Percentiles rank a stretch among this genome's conserved stretches.
phyloP scores from a whole-genome alignment of 345 rosid species.

The Microcos paniculata region DNA sequence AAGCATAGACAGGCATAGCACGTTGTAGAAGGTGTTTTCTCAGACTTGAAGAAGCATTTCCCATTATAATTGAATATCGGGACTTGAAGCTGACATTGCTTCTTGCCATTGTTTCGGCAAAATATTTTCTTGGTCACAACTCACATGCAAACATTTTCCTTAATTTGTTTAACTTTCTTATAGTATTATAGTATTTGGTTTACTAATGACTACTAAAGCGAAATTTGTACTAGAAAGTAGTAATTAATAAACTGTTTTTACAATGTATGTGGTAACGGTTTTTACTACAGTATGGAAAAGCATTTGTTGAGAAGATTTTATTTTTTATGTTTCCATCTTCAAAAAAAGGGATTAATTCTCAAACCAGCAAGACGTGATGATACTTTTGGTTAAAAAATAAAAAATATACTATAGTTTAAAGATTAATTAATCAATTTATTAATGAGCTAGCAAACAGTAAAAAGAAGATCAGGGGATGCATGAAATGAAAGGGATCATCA shows the following conservation, averaged over 20 bases:
- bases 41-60: constrained; percentile 18
- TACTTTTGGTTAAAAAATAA: no score
- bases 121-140: constrained; percentile 8
- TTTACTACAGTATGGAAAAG: no score
- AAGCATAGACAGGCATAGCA: neutral
- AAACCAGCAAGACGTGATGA: no score
- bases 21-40: constrained; percentile 29
- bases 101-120: constrained; percentile 15
- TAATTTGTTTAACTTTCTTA: neutral
- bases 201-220: no score
- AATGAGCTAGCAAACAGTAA: neutral
- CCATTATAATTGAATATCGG: constrained; percentile 35
- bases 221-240: neutral
- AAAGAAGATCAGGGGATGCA: neutral
- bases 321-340: no score
- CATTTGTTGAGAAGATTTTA: no score
- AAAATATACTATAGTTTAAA: no score
- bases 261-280: no score
- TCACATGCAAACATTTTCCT: constrained; percentile 22
- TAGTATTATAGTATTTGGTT: neutral
- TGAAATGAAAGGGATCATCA: neutral
- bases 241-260: no score
- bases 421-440: no score
- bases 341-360: no score
- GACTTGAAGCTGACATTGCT: constrained; percentile 34